Conservation (phyloP, 2,329 filamentous ascomycete genomes). For the Cercospora nicotianae region DNA sequence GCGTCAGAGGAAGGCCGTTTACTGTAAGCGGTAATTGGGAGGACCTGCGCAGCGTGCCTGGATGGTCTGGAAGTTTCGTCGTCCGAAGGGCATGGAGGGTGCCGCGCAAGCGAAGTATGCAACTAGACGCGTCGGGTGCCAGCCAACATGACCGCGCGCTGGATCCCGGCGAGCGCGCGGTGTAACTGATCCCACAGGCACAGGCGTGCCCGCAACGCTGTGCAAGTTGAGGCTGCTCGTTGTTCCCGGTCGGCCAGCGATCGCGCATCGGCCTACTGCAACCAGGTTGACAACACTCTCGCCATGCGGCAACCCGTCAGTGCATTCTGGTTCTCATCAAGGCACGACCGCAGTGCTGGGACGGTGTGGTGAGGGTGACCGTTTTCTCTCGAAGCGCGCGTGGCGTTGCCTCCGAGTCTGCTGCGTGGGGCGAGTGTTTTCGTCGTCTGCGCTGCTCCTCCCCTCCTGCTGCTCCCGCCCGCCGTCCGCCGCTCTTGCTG, state of each 20-base stretch:
- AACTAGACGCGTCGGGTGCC: conserved; percentile 2
- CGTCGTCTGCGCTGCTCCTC: neutral
- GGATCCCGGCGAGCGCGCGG: neutral
- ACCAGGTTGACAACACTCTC: neutral
- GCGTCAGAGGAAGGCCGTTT: neutral
- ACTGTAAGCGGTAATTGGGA: neutral
- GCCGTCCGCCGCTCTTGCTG: neutral
- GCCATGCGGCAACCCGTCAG: neutral
- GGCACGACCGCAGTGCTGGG: neutral
- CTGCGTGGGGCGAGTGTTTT: neutral
- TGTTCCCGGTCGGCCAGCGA: neutral
- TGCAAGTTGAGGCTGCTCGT: conserved; percentile 7
- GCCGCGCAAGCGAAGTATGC: conserved; percentile 13
- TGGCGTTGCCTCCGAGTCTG: neutral
- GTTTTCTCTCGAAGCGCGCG: conserved; percentile 1
- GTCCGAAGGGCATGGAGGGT: neutral
- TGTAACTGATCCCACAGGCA: neutral
- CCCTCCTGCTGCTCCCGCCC: neutral
- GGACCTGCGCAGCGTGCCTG: conserved; percentile 3
- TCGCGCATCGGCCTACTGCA: conserved; percentile 9
- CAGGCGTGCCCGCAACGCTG: conserved; percentile 8
- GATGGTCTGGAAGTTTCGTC: conserved; percentile 17
- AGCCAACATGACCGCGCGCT: neutral
- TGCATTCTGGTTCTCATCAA: neutral
- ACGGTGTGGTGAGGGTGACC: neutral